Percentiles rank a stretch among this genome's conserved stretches.
Evolutionary conservation across 345 rosid genomes (phyloP).

Genomic region (Sonneratia caseolaris): DNA sequence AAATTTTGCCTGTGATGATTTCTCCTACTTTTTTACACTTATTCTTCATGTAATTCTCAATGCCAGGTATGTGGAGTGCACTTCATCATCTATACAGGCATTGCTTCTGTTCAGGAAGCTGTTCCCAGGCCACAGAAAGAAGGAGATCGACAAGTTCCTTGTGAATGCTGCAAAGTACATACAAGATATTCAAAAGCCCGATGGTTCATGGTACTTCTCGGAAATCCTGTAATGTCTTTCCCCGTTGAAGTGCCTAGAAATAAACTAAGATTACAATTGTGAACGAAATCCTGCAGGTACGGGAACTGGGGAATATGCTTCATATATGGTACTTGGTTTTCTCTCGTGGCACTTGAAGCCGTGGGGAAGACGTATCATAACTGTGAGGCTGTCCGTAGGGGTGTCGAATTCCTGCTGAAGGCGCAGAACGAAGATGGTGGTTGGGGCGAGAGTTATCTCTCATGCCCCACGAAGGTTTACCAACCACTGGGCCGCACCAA

Average conservation of each 20-base stretch:
- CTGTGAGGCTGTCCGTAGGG: slow-evolving; percentile 27
- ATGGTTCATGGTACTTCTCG: slow-evolving; percentile 43
- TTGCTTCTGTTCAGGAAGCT: slow-evolving; percentile 32
- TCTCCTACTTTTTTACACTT: background rate
- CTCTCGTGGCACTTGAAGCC: slow-evolving; percentile 33
- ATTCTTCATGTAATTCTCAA: slow-evolving; percentile 2
- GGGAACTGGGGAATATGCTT: slow-evolving; percentile 59
- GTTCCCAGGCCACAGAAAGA: slow-evolving; percentile 32
- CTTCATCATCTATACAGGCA: slow-evolving; percentile 36
- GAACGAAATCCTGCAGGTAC: slow-evolving; percentile 16
- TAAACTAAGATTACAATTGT: background rate
- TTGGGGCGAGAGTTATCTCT: slow-evolving; percentile 51
- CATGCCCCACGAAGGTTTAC: slow-evolving; percentile 50
- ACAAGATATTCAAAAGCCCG: slow-evolving; percentile 29
- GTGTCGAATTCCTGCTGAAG: slow-evolving; percentile 29
- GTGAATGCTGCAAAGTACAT: slow-evolving; percentile 26
- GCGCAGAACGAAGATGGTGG: slow-evolving; percentile 44
- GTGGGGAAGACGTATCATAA: slow-evolving; percentile 34
- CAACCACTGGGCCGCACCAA: slow-evolving; percentile 33
- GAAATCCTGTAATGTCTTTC: background rate
- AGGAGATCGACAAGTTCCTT: slow-evolving; percentile 39
- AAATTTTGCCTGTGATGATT: background rate
- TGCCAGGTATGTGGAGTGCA: slow-evolving; percentile 37
- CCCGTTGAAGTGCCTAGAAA: background rate
- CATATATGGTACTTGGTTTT: slow-evolving; percentile 44